phyloP scores from a whole-genome alignment of 176 grass and related monocot genomes.

The Hordeum marinum region DNA sequence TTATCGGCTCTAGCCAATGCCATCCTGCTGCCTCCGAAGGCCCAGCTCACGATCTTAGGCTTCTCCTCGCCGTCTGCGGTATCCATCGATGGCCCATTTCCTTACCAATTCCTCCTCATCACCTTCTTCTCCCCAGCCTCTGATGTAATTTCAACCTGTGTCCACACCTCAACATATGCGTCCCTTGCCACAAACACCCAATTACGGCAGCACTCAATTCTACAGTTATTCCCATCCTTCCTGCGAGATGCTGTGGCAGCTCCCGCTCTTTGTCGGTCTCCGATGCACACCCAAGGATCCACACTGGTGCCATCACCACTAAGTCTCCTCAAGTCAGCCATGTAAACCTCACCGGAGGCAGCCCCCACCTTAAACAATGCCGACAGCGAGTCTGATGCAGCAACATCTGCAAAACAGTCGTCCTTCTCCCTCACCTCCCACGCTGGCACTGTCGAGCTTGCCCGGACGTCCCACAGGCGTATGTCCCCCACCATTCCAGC shows the following conservation, averaged over 20 bases:
- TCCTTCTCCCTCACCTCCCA: conserved; percentile 66
- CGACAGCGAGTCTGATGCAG: conserved; percentile 41
- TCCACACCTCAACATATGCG: conserved; percentile 73
- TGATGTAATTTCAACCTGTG: conserved; percentile 38
- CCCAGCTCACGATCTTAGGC: conserved; percentile 60
- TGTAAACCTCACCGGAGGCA: conserved; percentile 62
- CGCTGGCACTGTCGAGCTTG: conserved; percentile 28
- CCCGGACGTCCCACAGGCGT: conserved; percentile 66
- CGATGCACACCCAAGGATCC: conserved; percentile 57
- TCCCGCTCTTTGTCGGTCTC: conserved; percentile 18
- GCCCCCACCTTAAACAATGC: conserved; percentile 73
- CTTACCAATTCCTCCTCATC: conserved; percentile 81
- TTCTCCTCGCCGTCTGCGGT: neutral
- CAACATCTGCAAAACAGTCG: conserved; percentile 70
- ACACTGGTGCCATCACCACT: conserved; percentile 10
- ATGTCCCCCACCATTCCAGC: conserved; percentile 40
- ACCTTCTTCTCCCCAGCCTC: conserved; percentile 46
- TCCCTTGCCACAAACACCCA: conserved; percentile 55
- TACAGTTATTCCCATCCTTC: conserved; percentile 67
- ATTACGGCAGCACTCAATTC: conserved; percentile 53
- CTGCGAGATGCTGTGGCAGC: neutral
- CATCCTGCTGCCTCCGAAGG: conserved; percentile 82
- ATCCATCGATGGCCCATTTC: conserved; percentile 22
- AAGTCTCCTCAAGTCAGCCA: conserved; percentile 81
- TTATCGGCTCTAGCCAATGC: conserved; percentile 55